Evolutionary conservation across 306 rosid species (phyloP), one percentile per base, ranked within the genome.

Genomic region (Corylus americana): DNA sequence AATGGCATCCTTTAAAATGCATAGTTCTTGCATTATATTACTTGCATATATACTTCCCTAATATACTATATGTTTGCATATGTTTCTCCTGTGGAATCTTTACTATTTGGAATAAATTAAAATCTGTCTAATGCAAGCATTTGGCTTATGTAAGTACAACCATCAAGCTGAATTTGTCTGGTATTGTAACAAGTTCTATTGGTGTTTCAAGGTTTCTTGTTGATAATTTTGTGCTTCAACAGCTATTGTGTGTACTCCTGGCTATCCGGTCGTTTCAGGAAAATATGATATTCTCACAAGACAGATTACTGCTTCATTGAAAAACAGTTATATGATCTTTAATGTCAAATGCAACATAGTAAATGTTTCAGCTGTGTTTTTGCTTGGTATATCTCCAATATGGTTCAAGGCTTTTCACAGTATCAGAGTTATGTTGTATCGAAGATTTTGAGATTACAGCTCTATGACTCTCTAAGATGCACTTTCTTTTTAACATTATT

Each of bases 331-430:
- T 11, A 31, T 63, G 18, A 12, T 63, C 37, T 11, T 27, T 14
- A 63, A 29, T 31, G 17, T 27, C 44, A 63, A 62, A 63, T 63
- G 69, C 42, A 63, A 63, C 11, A 5, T 10, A 12, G 9, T 31
- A 11, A 1, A 39, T 39, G 39, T 39, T 67, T 39, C 50, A 42
- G 49, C 72, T 67, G 10, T 76, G 8, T 76, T 73, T 48, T 58
- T 44, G 54, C 70, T 74, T 54, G 49, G 31, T 53, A 44, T 44
- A n/a, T 31, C 48, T 29, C 37, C 58, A 77, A 47, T 22, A 47
- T 31, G 48, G 47, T 76, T 77, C 70, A 64, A 39, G 50, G 50
- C 27, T 31, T 67, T 67, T 67, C 27, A 67, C 27, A 18, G 53
- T 45, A 5, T 3, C 31, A 47, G 25, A n/a, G 3, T 25, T 6